A percentile compares a stretch with the other conserved stretches of the same genome.
These are phyloP conservation scores for Oryza coarctata DNA, from an alignment of 176 grass and related monocot genomes.

Conservation along the genomic window DNA sequence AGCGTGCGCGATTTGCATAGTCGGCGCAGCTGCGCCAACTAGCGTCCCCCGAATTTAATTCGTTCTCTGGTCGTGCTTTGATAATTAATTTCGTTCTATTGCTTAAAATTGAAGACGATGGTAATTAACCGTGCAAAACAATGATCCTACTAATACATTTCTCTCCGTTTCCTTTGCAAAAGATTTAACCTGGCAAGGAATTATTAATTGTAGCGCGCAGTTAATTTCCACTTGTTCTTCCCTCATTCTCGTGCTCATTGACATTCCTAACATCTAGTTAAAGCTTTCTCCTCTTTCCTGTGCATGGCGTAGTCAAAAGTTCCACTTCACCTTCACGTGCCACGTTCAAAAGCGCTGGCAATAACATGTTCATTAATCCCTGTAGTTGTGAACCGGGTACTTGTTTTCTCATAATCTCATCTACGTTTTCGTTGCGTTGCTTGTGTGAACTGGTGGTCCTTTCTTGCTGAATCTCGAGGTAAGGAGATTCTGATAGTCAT, in stretches of 20 bases:
- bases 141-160: neutral
- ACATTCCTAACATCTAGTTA: slow-evolving; percentile 18
- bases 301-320: slow-evolving; percentile 24
- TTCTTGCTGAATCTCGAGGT: neutral
- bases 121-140: neutral
- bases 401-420: neutral
- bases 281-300: neutral
- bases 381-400: neutral
- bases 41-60: too few species aligned
- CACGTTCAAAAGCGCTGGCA: slow-evolving; percentile 27
- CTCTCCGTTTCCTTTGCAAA: neutral
- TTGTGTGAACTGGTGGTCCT: neutral
- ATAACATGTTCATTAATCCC: neutral
- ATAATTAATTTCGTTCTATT: neutral
- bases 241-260: neutral
- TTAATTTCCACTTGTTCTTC: neutral
- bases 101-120: neutral
- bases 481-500: neutral
- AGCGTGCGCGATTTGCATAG: too few species aligned
- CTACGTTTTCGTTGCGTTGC: neutral
- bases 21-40: too few species aligned
- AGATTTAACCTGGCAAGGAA: neutral
- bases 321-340: slow-evolving; percentile 12
- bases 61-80: neutral
- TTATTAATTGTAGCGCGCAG: neutral